Base-by-base conservation (phyloP, 441 rosid species). In the Pelargonium australe region DNA sequence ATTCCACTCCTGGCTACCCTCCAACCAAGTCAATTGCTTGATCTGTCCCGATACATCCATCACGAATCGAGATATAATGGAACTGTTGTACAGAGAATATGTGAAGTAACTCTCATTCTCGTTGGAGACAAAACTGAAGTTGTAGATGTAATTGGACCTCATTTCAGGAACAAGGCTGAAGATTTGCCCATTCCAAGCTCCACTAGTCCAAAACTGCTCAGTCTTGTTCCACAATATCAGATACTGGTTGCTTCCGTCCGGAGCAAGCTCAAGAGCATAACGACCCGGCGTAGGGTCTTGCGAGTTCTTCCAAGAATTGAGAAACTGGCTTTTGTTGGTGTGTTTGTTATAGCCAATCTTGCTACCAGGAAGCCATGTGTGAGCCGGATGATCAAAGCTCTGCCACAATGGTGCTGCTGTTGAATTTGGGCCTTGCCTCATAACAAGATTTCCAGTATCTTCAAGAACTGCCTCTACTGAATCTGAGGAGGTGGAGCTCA, bases 331-430 rank as follows among this genome's bases (percentile, higher is more conserved):
- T 20, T 3, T 47, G 0, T 71, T 70, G 25, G 73, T 82, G 61
- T 49, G 72, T 78, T 81, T 89, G 69, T 86, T 66, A 4, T 78
- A 58, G 53, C 81, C 82, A 45, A 91, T 12, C 67, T 81, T 89
- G 0, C 75, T 80, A 14, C 91, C 89, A 2, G 93, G 93, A 12
- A 91, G 91, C 90, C 91, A 86, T 19, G 92, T 87, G 70, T 84
- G 3, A 2, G 79, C 67, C 0, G 85, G 97, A 62, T 82, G 77
- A 65, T 91, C 87, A 49, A 91, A 80, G 73, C 92, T 88, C 75
- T 86, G 86, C 97, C 95, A 91, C 57, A 49, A 1, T 68, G 68
- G 0, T 14, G 65, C 7, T 14, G 65, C 7, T 2, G 86, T 67
- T 2, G 82, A 70, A 74, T 57, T 68, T 1, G 81, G 57, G 11